Percentiles rank a stretch among this genome's conserved stretches.
These are phyloP conservation scores for Saccharomycopsis sp. DNA, from an alignment of 805 yeast genomes.

Conservation along the genomic window DNA sequence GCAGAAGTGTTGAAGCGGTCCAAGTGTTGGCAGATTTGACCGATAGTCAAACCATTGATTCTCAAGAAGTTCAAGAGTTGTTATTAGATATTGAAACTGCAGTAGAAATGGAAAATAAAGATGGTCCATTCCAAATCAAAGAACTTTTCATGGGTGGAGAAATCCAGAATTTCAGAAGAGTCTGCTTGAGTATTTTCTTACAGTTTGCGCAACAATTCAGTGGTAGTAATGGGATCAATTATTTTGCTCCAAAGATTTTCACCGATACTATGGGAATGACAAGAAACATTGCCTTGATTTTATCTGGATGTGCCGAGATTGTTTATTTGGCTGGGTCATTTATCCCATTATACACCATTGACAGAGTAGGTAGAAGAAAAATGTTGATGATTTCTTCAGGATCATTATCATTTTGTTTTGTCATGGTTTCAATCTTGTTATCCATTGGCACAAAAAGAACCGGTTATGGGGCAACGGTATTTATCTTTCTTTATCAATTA, in stretches of 20 bases:
- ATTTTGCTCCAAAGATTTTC: constrained; percentile 48
- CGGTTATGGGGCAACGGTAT: constrained; percentile 49
- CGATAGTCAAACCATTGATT: constrained; percentile 33
- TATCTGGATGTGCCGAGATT: constrained; percentile 56
- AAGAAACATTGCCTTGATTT: constrained; percentile 42
- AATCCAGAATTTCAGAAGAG: constrained; percentile 47
- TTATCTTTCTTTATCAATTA: constrained; percentile 44
- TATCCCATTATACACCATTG: constrained; percentile 49
- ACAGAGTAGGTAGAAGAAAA: constrained; percentile 57
- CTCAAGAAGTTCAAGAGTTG: constrained; percentile 19
- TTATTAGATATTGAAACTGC: not conserved
- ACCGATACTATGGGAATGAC: constrained; percentile 38
- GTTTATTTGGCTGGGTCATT: constrained; percentile 41
- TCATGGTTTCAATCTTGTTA: constrained; percentile 26
- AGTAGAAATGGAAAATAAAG: not conserved
- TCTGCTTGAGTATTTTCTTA: constrained; percentile 49
- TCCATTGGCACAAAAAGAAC: constrained; percentile 34
- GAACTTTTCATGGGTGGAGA: constrained; percentile 1
- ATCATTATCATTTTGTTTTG: constrained; percentile 38
- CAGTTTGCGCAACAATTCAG: constrained; percentile 62
- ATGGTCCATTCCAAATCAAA: constrained; percentile 4
- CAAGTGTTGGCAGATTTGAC: constrained; percentile 29
- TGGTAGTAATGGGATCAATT: constrained; percentile 60
- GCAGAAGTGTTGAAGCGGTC: constrained; percentile 30
- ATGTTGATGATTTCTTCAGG: constrained; percentile 38